A percentile compares a stretch with the other conserved stretches of the same genome.
Conservation (phyloP, 208 protist species). For the Crithidia fasciculata region DNA sequence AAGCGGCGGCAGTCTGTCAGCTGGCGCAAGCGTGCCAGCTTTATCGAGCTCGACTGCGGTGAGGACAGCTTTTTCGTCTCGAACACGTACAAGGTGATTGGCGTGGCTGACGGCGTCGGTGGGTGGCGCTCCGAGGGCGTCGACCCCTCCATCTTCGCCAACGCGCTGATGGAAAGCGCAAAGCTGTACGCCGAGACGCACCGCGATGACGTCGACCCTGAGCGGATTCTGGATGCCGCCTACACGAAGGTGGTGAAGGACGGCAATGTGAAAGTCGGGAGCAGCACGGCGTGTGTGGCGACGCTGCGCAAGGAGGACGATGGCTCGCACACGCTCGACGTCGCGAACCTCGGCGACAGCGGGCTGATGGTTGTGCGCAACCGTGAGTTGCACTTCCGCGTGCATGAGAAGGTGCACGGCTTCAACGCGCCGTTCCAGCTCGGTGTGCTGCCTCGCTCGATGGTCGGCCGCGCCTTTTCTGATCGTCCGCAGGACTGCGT, state of each 20-base stretch:
- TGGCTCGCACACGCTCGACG: conserved; percentile 71
- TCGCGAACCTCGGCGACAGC: conserved; percentile 93
- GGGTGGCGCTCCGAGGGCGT: conserved; percentile 88
- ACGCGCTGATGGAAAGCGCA: conserved; percentile 91
- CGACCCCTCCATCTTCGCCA: conserved; percentile 85
- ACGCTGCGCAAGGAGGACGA: conserved; percentile 59
- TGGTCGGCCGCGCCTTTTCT: conserved; percentile 76
- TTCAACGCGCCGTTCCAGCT: conserved; percentile 95
- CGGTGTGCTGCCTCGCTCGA: conserved; percentile 69
- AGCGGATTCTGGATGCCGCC: conserved; percentile 81
- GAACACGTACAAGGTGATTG: conserved; percentile 91
- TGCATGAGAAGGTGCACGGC: conserved; percentile 89
- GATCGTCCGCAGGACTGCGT: conserved; percentile 73
- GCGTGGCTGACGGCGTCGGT: conserved; percentile 93
- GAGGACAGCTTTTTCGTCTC: conserved; percentile 94
- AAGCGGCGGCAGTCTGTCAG: conserved; percentile 60
- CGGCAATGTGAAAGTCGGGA: conserved; percentile 85
- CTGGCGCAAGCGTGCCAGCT: conserved; percentile 90
- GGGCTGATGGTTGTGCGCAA: conserved; percentile 88
- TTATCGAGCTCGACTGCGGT: conserved; percentile 93
- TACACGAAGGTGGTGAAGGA: conserved; percentile 83
- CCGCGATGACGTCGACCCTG: conserved; percentile 77
- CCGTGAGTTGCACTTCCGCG: conserved; percentile 74
- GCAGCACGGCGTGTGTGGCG: conserved; percentile 90
- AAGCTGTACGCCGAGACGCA: conserved; percentile 90